Percentiles rank a stretch among this genome's conserved stretches.
These are phyloP conservation scores for Cerrena zonata DNA, from an alignment of 1,284 basidiomycete genomes.

Conservation along the genomic window DNA sequence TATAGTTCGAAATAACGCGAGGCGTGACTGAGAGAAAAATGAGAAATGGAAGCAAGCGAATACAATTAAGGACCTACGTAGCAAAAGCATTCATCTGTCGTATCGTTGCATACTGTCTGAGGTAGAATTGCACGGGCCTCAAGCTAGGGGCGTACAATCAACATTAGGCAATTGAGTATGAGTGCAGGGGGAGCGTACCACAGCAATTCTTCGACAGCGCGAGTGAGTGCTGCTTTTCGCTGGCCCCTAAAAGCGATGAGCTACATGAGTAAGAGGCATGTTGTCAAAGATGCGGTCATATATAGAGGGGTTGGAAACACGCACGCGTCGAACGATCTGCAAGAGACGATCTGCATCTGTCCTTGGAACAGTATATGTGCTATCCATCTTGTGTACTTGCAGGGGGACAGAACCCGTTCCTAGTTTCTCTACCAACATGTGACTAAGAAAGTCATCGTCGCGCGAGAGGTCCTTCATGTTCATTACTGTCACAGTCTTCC, in stretches of 20 bases:
- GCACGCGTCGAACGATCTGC: conserved; percentile 68
- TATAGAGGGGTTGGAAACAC: conserved; percentile 31
- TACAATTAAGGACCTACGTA: conserved; percentile 53
- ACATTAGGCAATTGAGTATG: conserved; percentile 14
- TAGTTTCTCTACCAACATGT: conserved; percentile 78
- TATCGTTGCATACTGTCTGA: conserved; percentile 59
- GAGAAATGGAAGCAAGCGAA: conserved; percentile 16
- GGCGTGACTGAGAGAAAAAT: conserved; percentile 55
- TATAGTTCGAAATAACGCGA: conserved; percentile 83
- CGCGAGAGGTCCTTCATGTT: conserved; percentile 79
- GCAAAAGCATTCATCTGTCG: conserved; percentile 82
- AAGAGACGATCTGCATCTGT: conserved; percentile 61
- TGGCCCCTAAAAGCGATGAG: conserved; percentile 52
- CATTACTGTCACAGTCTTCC: conserved; percentile 80
- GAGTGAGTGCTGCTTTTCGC: conserved; percentile 50
- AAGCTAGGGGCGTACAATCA: conserved; percentile 40
- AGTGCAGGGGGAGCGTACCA: conserved; percentile 43
- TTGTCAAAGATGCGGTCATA: conserved; percentile 11
- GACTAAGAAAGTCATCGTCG: conserved; percentile 82
- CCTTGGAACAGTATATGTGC: conserved; percentile 65
- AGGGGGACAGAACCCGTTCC: conserved; percentile 70
- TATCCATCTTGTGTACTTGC: conserved; percentile 81
- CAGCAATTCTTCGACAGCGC: conserved; percentile 69
- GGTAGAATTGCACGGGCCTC: conserved; percentile 65
- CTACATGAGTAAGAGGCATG: conserved; percentile 30